Conservation (phyloP, 2,329 filamentous ascomycete genomes). For the Penicillium concentricum region DNA sequence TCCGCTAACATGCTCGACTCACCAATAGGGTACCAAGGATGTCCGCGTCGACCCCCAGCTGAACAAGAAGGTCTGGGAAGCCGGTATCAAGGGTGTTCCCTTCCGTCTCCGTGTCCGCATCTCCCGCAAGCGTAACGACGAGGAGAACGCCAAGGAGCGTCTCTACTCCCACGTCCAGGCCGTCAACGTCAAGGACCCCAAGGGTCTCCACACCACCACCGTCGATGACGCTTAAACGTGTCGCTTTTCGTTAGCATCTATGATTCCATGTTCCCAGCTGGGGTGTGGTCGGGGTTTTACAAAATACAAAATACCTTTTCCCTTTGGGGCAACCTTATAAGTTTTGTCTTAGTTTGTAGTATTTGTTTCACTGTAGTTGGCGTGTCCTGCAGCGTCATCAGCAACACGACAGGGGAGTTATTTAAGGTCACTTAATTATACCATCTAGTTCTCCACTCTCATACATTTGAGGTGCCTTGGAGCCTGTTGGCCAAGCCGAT, state of each 20-base stretch:
- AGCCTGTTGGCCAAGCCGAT: no score
- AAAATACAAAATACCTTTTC: slow-evolving; percentile 28
- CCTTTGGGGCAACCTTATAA: slow-evolving; percentile 10
- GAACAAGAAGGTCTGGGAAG: slow-evolving; percentile 99
- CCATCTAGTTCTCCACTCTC: background rate
- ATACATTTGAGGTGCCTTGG: background rate
- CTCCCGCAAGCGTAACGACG: slow-evolving; percentile 99
- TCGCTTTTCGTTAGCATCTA: slow-evolving; percentile 22
- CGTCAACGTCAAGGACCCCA: slow-evolving; percentile 98
- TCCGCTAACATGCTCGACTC: slow-evolving; percentile 5
- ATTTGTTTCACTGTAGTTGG: background rate
- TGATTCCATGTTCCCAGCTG: slow-evolving; percentile 27
- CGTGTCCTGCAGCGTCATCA: background rate
- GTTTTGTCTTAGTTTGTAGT: background rate
- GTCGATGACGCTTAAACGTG: slow-evolving; percentile 64
- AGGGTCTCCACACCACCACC: slow-evolving; percentile 90
- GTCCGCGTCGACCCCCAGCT: slow-evolving; percentile 97
- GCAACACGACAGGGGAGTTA: no score
- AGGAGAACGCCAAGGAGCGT: slow-evolving; percentile 99
- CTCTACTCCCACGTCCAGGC: slow-evolving; percentile 99
- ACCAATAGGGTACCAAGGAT: slow-evolving; percentile 80
- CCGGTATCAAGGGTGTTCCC: slow-evolving; percentile 97
- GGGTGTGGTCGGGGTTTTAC: slow-evolving; percentile 27
- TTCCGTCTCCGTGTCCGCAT: slow-evolving; percentile 98
- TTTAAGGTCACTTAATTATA: background rate